Evolutionary conservation across 768 basidiomycete species (phyloP).

Genomic region (Mycena vitilis): DNA sequence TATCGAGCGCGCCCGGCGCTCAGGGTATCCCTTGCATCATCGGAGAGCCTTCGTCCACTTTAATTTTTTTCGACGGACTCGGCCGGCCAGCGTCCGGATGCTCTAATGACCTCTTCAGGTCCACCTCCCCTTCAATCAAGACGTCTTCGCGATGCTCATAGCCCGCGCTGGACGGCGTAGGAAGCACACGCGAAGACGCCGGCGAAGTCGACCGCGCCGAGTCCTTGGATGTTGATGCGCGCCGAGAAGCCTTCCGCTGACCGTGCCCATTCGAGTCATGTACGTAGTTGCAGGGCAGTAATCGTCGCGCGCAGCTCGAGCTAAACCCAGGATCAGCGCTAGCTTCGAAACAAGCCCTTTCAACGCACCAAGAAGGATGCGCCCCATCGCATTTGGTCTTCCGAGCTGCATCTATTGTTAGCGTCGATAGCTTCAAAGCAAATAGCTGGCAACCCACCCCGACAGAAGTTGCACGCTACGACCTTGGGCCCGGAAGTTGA

Average conservation of each 20-base stretch:
- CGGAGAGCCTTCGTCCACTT: constrained; percentile 63
- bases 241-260: constrained; percentile 60
- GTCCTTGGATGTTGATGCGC: constrained; percentile 66
- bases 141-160: constrained; percentile 55
- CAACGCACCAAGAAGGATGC: constrained; percentile 74
- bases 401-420: constrained; percentile 62
- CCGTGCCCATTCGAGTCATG: constrained; percentile 65
- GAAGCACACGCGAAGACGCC: constrained; percentile 66
- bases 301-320: constrained; percentile 83
- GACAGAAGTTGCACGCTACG: constrained; percentile 90
- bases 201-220: constrained; percentile 64
- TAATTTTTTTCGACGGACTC: constrained; percentile 74
- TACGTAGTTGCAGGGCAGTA: constrained; percentile 83
- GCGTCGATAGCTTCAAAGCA: background rate
- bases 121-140: constrained; percentile 60
- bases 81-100: constrained; percentile 62
- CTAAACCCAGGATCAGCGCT: constrained; percentile 29
- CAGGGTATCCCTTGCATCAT: constrained; percentile 65
- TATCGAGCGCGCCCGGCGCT: constrained; percentile 47
- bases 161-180: constrained; percentile 57
- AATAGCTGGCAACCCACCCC: constrained; percentile 63
- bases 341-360: background rate
- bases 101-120: constrained; percentile 71
- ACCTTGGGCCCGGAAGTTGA: constrained; percentile 85
- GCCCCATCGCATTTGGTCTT: constrained; percentile 91